Evolutionary conservation across 768 basidiomycete genomes (phyloP).

Genomic region (Dacryopinax primogenitus): DNA sequence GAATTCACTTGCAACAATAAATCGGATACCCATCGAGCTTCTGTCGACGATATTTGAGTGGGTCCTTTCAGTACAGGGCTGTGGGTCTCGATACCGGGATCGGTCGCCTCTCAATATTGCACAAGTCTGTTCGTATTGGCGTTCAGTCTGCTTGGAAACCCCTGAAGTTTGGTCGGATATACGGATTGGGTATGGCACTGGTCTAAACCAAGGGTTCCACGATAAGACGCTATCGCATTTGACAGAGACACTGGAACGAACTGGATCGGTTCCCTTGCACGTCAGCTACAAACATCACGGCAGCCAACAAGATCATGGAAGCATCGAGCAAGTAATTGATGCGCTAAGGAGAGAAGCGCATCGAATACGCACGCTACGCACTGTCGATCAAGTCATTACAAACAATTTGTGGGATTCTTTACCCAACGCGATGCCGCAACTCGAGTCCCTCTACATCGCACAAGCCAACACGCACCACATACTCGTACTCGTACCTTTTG

Average conservation of each 20-base stretch:
- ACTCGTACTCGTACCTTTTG: not conserved
- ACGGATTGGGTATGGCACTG: not conserved
- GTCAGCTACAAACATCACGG: not conserved
- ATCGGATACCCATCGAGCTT: not conserved
- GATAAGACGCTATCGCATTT: not conserved
- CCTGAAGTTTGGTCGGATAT: not conserved
- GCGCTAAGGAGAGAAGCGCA: not conserved
- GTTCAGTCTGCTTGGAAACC: not conserved
- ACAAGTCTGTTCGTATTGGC: not conserved
- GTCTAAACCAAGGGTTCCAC: not conserved
- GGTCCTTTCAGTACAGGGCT: not conserved
- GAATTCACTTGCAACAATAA: not conserved
- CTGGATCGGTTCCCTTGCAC: not conserved
- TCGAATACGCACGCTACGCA: not conserved
- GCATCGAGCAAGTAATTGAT: not conserved
- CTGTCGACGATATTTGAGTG: not conserved
- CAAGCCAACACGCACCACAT: not conserved
- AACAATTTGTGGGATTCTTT: not conserved
- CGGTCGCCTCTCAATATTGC: not conserved
- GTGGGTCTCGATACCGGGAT: not conserved
- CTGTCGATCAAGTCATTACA: not conserved
- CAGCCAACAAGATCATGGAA: not conserved
- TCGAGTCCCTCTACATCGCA: not conserved
- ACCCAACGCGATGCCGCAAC: not conserved
- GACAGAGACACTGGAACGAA: not conserved